Conservation (phyloP, 768 basidiomycete species). For the Russula virescens region DNA sequence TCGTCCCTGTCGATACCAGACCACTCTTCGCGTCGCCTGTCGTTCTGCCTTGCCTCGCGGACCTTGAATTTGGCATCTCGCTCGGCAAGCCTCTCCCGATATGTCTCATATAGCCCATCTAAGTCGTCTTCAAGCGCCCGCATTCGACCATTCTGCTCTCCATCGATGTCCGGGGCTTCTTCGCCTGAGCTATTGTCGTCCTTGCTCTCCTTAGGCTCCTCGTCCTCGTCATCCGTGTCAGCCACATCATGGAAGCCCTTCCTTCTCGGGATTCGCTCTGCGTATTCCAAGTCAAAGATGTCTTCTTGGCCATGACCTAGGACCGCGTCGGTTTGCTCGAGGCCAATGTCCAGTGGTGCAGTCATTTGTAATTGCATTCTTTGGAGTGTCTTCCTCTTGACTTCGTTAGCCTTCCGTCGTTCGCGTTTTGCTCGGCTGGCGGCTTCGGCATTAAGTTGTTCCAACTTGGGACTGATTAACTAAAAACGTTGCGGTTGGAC, state of each 20-base stretch:
- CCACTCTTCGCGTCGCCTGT: slow-evolving; percentile 78
- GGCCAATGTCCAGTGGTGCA: slow-evolving; percentile 92
- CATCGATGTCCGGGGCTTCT: slow-evolving; percentile 53
- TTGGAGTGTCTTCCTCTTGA: slow-evolving; percentile 80
- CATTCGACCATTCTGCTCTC: slow-evolving; percentile 61
- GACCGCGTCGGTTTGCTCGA: slow-evolving; percentile 73
- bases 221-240: slow-evolving; percentile 35
- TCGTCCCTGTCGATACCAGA: slow-evolving; percentile 51
- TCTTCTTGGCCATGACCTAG: slow-evolving; percentile 76
- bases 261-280: slow-evolving; percentile 43
- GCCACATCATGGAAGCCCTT: slow-evolving; percentile 33
- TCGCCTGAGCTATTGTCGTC: slow-evolving; percentile 39
- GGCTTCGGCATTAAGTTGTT: slow-evolving; percentile 73
- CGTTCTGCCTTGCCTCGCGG: slow-evolving; percentile 66
- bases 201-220: slow-evolving; percentile 40
- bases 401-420: slow-evolving; percentile 80
- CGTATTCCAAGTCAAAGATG: slow-evolving; percentile 75
- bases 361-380: slow-evolving; percentile 98
- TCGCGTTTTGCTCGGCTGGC: slow-evolving; percentile 71
- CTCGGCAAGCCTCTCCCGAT: slow-evolving; percentile 73
- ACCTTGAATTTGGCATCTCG: slow-evolving; percentile 85
- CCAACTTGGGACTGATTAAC: slow-evolving; percentile 48
- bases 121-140: slow-evolving; percentile 74
- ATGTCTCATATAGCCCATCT: slow-evolving; percentile 84
- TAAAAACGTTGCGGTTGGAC: slow-evolving; percentile 11